Percentiles rank a stretch among this genome's conserved stretches.
phyloP scores from a whole-genome alignment of 768 basidiomycete species.

The Boletus sp. region DNA sequence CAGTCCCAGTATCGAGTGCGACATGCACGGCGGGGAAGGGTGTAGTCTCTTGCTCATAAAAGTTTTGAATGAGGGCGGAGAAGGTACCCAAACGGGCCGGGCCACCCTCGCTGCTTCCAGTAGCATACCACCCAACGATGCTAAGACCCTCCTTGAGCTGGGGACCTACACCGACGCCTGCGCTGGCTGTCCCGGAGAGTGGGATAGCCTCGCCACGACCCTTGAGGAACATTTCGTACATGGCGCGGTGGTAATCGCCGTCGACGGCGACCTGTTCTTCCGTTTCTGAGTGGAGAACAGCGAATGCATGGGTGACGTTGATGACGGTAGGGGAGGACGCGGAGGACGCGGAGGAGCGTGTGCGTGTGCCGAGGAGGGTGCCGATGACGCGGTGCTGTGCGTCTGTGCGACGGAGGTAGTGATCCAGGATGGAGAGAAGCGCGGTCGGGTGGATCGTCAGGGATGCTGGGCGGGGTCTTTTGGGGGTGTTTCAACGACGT shows the following conservation, averaged over 20 bases:
- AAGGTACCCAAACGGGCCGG: conserved; percentile 69
- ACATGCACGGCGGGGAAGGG: conserved; percentile 90
- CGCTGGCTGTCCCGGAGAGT: conserved; percentile 9
- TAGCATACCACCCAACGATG: conserved; percentile 90
- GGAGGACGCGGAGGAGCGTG: conserved; percentile 37
- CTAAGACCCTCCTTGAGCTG: conserved; percentile 62
- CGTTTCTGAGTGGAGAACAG: conserved; percentile 89
- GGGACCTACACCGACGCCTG: conserved; percentile 18
- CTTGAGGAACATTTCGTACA: conserved; percentile 79
- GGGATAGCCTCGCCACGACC: conserved; percentile 52
- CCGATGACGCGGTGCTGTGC: conserved; percentile 89
- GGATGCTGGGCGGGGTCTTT: conserved; percentile 64
- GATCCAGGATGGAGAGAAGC: conserved; percentile 93
- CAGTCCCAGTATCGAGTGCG: conserved; percentile 81
- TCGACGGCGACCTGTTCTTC: conserved; percentile 93
- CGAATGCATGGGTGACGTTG: conserved; percentile 82
- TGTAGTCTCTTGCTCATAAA: conserved; percentile 89
- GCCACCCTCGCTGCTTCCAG: conserved; percentile 60
- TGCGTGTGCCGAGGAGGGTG: conserved; percentile 82
- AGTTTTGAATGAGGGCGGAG: conserved; percentile 96
- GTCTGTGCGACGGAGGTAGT: conserved; percentile 86
- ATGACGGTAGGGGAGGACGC: conserved; percentile 32
- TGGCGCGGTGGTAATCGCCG: conserved; percentile 91
- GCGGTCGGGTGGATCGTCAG: conserved; percentile 90
- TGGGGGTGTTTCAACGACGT: background rate